Conservation (phyloP, 2,329 filamentous ascomycete genomes). For the Talaromyces sp. region DNA sequence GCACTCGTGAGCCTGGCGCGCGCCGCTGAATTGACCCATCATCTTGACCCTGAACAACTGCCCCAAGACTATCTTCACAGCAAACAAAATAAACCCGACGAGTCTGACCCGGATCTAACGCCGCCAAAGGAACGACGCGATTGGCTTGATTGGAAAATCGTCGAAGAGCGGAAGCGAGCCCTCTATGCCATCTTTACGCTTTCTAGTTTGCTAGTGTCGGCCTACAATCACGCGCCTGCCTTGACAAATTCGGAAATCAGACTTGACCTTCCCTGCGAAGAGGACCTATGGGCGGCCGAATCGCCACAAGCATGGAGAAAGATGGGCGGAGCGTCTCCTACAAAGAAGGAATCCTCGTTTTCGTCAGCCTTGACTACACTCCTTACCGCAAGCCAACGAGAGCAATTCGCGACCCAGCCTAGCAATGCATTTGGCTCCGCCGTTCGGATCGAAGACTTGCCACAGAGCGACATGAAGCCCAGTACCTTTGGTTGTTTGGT, state of each 20-base stretch:
- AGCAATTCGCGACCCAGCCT: slow-evolving; percentile 39
- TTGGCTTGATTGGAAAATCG: slow-evolving; percentile 84
- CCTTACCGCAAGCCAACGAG: slow-evolving; percentile 68
- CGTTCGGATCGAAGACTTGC: slow-evolving; percentile 44
- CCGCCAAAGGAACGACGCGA: slow-evolving; percentile 45
- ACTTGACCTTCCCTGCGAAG: slow-evolving; percentile 85
- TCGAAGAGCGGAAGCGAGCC: slow-evolving; percentile 88
- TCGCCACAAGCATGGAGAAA: slow-evolving; percentile 75
- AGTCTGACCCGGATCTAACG: slow-evolving; percentile 23
- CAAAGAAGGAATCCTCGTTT: slow-evolving; percentile 71
- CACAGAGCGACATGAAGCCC: slow-evolving; percentile 63
- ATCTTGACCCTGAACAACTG: slow-evolving; percentile 32
- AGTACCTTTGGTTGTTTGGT: slow-evolving; percentile 91
- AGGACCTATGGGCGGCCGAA: slow-evolving; percentile 82
- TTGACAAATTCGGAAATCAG: slow-evolving; percentile 91
- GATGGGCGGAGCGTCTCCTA: slow-evolving; percentile 67
- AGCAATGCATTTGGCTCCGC: slow-evolving; percentile 42
- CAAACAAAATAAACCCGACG: slow-evolving; percentile 27
- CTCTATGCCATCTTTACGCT: slow-evolving; percentile 87
- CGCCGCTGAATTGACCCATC: slow-evolving; percentile 68
- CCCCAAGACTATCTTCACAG: slow-evolving; percentile 40
- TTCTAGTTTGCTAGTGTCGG: slow-evolving; percentile 83
- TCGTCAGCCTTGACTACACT: slow-evolving; percentile 75
- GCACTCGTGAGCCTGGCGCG: slow-evolving; percentile 86
- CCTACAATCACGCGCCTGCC: slow-evolving; percentile 87